Evolutionary conservation across 441 rosid genomes (phyloP), one percentile per base, ranked within the genome.

Genomic region (Aleurites moluccanus): DNA sequence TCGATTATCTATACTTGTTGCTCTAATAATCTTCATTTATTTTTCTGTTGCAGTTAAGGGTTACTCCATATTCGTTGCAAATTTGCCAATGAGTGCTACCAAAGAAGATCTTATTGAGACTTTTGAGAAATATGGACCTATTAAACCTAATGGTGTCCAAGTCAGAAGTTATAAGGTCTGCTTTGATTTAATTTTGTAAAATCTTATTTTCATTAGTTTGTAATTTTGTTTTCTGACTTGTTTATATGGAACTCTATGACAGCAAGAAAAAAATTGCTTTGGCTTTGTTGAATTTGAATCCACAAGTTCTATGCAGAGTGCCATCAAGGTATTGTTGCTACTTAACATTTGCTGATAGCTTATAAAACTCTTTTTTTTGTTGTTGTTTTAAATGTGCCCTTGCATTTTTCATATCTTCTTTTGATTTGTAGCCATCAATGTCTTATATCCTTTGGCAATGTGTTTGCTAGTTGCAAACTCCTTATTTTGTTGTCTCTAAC

Each of bases 201-300:
- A 69, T 66, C 9, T 59, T 64, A 64, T 65, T 53, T 69, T 20
- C 57, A 35, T 44, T 74, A 50, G 77, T 73, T 67, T 81, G 72
- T 72, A 76, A 52, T 76, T 45, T 66, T 81, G 85, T 77, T 80
- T 82, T 90, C 82, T 80, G 90, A 90, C 63, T 90, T 84, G 40
- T 63, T 65, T 20, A 4, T n/a, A 9, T 70, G 47, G 8, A 16
- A 25, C 23, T 67, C 27, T 66, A 33, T 67, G n/a, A 57, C 84
- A 81, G 84, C 77, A 55, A 73, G 80, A 81, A 38, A 78, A 73
- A 52, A 81, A 81, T 74, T 89, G 97, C 80, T 96, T 96, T 77
- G 97, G 99, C 40, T 96, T 96, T 81, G 99, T 96, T 77, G 98
- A 94, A 81, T 96, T 96, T 59, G 98, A 91, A 84, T 81, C 85